These are phyloP conservation scores for Lactarius hatsudake DNA, from an alignment of 768 basidiomycete species.

Conservation along the genomic window DNA sequence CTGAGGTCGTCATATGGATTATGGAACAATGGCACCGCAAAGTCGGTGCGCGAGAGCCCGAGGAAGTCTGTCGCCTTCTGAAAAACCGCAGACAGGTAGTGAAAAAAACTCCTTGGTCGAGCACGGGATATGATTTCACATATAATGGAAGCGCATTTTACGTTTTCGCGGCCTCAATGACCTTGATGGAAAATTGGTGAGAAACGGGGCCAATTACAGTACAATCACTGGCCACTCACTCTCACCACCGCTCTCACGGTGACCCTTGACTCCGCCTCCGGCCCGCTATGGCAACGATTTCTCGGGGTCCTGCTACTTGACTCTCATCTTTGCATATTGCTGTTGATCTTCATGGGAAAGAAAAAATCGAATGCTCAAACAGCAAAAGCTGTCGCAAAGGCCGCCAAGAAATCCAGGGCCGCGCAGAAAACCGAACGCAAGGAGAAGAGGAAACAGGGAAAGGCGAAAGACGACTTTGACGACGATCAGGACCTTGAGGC, in stretches of 20 bases:
- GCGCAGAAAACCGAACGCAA: constrained; percentile 68
- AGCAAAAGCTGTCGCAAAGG: constrained; percentile 47
- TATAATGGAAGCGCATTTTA: not conserved
- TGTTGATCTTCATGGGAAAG: constrained; percentile 43
- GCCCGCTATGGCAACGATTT: not conserved
- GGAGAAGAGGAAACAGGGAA: constrained; percentile 57
- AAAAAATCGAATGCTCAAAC: constrained; percentile 44
- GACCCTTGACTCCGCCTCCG: not conserved
- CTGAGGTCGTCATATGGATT: constrained; percentile 1
- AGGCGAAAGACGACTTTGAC: constrained; percentile 50
- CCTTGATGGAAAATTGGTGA: not conserved
- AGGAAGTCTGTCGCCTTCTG: not conserved
- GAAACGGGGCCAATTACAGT: not conserved
- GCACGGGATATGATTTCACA: not conserved
- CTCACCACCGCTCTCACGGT: too few relatives aligned
- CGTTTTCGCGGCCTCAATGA: not conserved
- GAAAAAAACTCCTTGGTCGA: not conserved
- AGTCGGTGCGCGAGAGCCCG: not conserved
- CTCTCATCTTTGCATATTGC: not conserved
- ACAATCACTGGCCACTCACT: too few relatives aligned
- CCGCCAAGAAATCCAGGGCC: constrained; percentile 64
- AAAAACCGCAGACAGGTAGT: not conserved
- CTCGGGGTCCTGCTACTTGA: not conserved
- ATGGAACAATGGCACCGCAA: constrained; percentile 5
- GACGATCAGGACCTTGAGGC: constrained; percentile 78